Evolutionary conservation across 768 basidiomycete genomes (phyloP), one percentile per base, ranked within the genome.

Genomic region (Daedaleopsis sinensis): DNA sequence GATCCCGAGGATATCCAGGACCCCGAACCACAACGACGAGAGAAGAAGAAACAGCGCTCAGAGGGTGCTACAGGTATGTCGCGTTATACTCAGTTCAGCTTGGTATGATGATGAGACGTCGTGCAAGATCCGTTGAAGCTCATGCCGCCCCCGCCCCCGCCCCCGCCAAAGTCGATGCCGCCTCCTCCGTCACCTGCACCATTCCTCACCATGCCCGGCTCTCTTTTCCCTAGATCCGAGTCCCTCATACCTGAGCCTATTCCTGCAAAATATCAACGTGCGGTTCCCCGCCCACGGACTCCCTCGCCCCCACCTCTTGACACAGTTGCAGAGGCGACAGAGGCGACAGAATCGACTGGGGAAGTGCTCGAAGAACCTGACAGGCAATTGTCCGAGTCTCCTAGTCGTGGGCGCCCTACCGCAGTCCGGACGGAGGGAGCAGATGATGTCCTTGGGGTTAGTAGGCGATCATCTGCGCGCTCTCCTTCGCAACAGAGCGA

Each of bases 201-300:
- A 52, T 84, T 84, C 3, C 67, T 81, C 0, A 86, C 85, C 1
- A 93, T 93, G 91, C 91, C 91, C 21, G 91, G 91, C 9, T 83
- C 91, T 1, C 82, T 93, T 13, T 90, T 86, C 68, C 84, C 90
- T 5, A 85, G 89, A 10, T 90, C 91, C 0, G 80, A 84, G 0
- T 90, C 90, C n/a, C 76, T 85, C 13, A 75, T 85, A 35, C 84
- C 86, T 27, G 77, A 77, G 44, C 53, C 68, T 11, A 56, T 68
- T 18, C 67, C 72, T 36, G 44, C 58, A 13, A 42, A 67, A 68
- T 23, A 71, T 61, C 51, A 75, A 74, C 37, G 81, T 74, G 57
- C 53, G 15, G 54, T 63, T 15, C 57, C 53, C 4, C 54, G 54
- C 1, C 50, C 38, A 1, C 62, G 55, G 8, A 64, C 62, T 7